A percentile compares a stretch with the other conserved stretches of the same genome.
Evolutionary conservation across 2,329 filamentous ascomycete species (phyloP).

Genomic region (Knufia petricola): DNA sequence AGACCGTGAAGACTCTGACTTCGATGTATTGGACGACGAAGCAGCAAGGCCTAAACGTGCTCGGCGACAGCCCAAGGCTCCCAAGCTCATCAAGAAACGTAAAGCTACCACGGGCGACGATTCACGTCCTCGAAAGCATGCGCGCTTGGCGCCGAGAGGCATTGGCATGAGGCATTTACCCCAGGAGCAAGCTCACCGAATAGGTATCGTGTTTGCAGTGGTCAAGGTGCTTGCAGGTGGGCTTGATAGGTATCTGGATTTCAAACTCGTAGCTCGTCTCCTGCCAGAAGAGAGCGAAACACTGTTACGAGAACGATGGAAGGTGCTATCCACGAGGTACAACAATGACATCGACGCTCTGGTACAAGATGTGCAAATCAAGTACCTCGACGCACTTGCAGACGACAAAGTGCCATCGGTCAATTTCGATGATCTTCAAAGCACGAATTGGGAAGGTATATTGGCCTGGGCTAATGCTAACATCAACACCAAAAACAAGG

Average conservation of each 20-base stretch:
- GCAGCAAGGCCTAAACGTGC: neutral
- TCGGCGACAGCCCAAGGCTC: neutral
- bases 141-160: neutral
- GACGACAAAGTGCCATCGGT: slow-evolving; percentile 34
- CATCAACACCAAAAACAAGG: slow-evolving; percentile 32
- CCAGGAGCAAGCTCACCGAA: slow-evolving; percentile 9
- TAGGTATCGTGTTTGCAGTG: slow-evolving; percentile 30
- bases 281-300: slow-evolving; percentile 33
- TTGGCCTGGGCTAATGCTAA: slow-evolving; percentile 38
- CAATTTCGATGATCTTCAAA: slow-evolving; percentile 34
- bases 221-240: slow-evolving; percentile 39
- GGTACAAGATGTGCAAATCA: slow-evolving; percentile 38
- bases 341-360: slow-evolving; percentile 34
- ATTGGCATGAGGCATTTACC: slow-evolving; percentile 5
- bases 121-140: neutral
- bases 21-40: neutral
- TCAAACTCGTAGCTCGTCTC: slow-evolving; percentile 33
- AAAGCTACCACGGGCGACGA: slow-evolving; percentile 10
- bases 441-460: slow-evolving; percentile 38
- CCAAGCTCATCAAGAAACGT: slow-evolving; percentile 9
- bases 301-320: slow-evolving; percentile 33
- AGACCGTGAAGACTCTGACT: slow-evolving; percentile 1
- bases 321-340: slow-evolving; percentile 29
- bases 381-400: slow-evolving; percentile 37
- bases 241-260: slow-evolving; percentile 34